A percentile compares a stretch with the other conserved stretches of the same genome.
phyloP scores from a whole-genome alignment of 2,329 filamentous ascomycete species.

The Aspergillus pseudonomiae region DNA sequence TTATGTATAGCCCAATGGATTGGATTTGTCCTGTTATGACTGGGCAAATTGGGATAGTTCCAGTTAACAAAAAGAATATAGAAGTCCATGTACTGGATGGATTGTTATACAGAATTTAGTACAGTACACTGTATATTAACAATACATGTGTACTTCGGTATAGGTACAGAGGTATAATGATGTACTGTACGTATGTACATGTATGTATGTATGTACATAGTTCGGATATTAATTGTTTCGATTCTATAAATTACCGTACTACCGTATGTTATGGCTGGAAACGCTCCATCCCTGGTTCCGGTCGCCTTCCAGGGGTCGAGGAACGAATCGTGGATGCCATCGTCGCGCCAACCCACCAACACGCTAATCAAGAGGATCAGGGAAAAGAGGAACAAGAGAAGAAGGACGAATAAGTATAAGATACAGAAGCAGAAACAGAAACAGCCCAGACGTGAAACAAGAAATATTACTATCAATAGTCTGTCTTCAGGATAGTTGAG shows the following conservation, averaged over 20 bases:
- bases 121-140: not conserved
- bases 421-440: slow-evolving; percentile 11
- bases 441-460: not conserved
- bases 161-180: not conserved
- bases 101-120: not conserved
- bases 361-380: slow-evolving; percentile 5
- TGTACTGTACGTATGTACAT: not conserved
- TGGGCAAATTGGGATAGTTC: not conserved
- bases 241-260: slow-evolving; percentile 1
- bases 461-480: not conserved
- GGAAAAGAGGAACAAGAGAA: slow-evolving; percentile 6
- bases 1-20: not conserved
- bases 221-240: not conserved
- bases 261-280: not conserved
- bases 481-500: slow-evolving; percentile 15
- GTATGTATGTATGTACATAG: not conserved
- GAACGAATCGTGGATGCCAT: slow-evolving; percentile 20
- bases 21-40: not conserved
- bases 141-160: no score
- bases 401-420: slow-evolving; percentile 1
- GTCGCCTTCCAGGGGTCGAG: slow-evolving; percentile 25
- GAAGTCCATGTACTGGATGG: not conserved
- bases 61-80: not conserved
- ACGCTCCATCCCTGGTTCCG: slow-evolving; percentile 18
- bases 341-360: slow-evolving; percentile 16